A percentile compares a stretch with the other conserved stretches of the same genome.
These are phyloP conservation scores for Kalmusia sp. DNA, from an alignment of 2,329 filamentous ascomycete species.

Conservation along the genomic window DNA sequence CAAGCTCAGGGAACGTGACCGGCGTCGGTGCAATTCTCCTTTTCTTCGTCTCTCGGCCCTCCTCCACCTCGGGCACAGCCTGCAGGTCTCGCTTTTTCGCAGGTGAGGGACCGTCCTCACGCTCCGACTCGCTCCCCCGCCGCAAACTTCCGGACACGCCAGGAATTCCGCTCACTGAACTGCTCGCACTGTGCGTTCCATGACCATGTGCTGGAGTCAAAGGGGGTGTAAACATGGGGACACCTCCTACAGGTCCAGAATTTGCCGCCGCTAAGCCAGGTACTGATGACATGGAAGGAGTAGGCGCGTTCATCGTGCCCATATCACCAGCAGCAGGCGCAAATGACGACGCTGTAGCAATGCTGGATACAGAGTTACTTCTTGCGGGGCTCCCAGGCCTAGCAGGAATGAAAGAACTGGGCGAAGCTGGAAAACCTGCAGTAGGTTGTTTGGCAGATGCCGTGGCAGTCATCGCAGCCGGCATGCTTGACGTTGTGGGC, in stretches of 20 bases:
- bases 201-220: constrained; percentile 73
- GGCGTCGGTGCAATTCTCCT: constrained; percentile 55
- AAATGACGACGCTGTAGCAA: constrained; percentile 69
- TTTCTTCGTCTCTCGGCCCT: constrained; percentile 49
- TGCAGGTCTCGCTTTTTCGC: constrained; percentile 47
- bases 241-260: constrained; percentile 59
- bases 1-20: constrained; percentile 36
- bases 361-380: constrained; percentile 85
- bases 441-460: constrained; percentile 55
- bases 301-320: constrained; percentile 72
- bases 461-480: constrained; percentile 56
- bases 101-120: constrained; percentile 35
- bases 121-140: constrained; percentile 44
- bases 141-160: constrained; percentile 33
- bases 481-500: constrained; percentile 68
- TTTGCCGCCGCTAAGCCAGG: constrained; percentile 78
- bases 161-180: constrained; percentile 59
- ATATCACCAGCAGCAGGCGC: constrained; percentile 43
- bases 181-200: constrained; percentile 60
- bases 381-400: constrained; percentile 80
- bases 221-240: constrained; percentile 87
- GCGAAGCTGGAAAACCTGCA: constrained; percentile 64
- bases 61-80: constrained; percentile 43
- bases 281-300: constrained; percentile 77
- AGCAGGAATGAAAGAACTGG: constrained; percentile 60